These are phyloP conservation scores for Mallotus nudiflorus DNA, from an alignment of 345 rosid genomes.

Conservation along the genomic window DNA sequence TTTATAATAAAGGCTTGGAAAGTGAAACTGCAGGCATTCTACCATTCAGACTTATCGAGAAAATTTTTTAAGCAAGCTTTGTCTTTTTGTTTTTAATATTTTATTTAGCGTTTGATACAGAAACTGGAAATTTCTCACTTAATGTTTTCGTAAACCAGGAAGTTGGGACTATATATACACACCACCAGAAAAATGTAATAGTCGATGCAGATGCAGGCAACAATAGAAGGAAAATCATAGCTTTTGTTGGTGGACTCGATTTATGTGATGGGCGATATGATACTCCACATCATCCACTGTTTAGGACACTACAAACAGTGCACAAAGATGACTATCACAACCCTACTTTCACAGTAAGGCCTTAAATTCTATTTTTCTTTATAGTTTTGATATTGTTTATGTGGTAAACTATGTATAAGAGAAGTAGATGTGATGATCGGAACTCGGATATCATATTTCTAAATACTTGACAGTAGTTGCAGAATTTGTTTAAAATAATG, in stretches of 20 bases:
- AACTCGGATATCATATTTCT: background rate
- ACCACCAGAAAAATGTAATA: conserved; percentile 93
- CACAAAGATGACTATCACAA: conserved; percentile 94
- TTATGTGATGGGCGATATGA: conserved; percentile 93
- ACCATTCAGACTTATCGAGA: background rate
- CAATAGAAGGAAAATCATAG: conserved; percentile 72
- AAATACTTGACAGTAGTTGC: background rate
- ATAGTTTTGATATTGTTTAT: no score
- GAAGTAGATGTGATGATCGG: background rate
- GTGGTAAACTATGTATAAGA: no score
- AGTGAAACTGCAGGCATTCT: conserved; percentile 6
- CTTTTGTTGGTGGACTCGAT: conserved; percentile 97
- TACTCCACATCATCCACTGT: conserved; percentile 76
- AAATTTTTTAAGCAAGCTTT: background rate
- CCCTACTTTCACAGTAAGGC: conserved; percentile 77
- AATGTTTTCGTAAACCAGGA: conserved; percentile 47
- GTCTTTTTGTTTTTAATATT: background rate
- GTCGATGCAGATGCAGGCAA: conserved; percentile 89
- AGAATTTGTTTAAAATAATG: background rate
- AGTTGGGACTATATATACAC: conserved; percentile 88
- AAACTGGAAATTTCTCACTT: conserved; percentile 5
- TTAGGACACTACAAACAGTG: conserved; percentile 64
- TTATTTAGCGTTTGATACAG: background rate
- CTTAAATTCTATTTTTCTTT: conserved; percentile 11
- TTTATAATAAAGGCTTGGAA: background rate